Evolutionary conservation across 2,329 filamentous ascomycete genomes (phyloP).

Genomic region (Pseudofabraea citricarpa): DNA sequence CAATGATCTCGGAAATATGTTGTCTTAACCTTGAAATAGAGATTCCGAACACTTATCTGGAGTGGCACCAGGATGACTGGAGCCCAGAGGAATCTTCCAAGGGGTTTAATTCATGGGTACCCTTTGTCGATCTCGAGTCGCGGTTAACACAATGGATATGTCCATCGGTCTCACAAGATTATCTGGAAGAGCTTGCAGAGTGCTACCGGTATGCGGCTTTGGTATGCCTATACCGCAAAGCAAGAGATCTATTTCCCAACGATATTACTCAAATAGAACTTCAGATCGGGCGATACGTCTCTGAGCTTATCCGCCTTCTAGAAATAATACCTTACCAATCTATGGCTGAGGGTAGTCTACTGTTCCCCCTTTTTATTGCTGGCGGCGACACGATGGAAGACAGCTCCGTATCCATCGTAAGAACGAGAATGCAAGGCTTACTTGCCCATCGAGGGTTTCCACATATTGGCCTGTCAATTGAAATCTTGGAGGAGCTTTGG

Average conservation of each 20-base stretch:
- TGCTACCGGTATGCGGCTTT: conserved; percentile 7
- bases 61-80: neutral
- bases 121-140: conserved; percentile 1
- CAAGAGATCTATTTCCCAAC: conserved; percentile 2
- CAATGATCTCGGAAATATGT: conserved; percentile 4
- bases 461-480: conserved; percentile 3
- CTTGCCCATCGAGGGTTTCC: conserved; percentile 4
- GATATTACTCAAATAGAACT: neutral
- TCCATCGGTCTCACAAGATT: conserved; percentile 1
- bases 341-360: conserved; percentile 6
- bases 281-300: conserved; percentile 1
- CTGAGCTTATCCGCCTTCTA: neutral
- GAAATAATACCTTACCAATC: conserved; percentile 2
- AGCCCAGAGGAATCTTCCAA: neutral
- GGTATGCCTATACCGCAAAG: conserved; percentile 8
- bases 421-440: conserved; percentile 3
- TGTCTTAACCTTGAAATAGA: neutral
- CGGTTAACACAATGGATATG: conserved; percentile 5
- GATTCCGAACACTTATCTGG: neutral
- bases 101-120: neutral
- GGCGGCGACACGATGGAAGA: conserved; percentile 8
- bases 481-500: conserved; percentile 11
- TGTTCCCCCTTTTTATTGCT: conserved; percentile 11
- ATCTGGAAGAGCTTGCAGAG: conserved; percentile 5
- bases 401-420: conserved; percentile 5